A percentile compares a stretch with the other conserved stretches of the same genome.
Evolutionary conservation across 2,329 filamentous ascomycete genomes (phyloP).

Genomic region (Nothopassalora personata): DNA sequence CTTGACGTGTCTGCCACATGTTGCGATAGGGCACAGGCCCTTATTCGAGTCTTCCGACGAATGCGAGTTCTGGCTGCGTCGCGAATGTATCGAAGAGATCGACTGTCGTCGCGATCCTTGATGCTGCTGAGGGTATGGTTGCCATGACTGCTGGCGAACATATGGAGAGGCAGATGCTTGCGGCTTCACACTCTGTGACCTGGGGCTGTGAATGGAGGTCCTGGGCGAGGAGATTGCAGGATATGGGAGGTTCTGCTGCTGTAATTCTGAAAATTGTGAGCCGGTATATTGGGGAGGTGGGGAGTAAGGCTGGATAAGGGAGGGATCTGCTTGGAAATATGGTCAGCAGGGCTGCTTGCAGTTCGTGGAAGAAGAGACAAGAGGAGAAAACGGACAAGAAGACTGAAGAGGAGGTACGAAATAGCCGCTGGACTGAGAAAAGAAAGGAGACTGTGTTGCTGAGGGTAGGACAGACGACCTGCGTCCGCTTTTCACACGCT

Average conservation of each 20-base stretch:
- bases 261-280: conserved; percentile 39
- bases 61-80: conserved; percentile 46
- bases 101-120: conserved; percentile 57
- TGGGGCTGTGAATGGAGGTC: conserved; percentile 42
- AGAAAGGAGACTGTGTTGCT: conserved; percentile 28
- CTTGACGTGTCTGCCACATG: conserved; percentile 82
- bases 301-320: conserved; percentile 51
- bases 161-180: conserved; percentile 62
- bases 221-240: conserved; percentile 56
- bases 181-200: conserved; percentile 30
- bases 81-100: conserved; percentile 64
- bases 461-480: conserved; percentile 13
- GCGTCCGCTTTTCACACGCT: conserved; percentile 20
- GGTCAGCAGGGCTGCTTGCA: neutral
- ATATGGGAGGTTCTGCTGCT: conserved; percentile 39
- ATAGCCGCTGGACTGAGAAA: conserved; percentile 33
- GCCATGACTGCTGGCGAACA: conserved; percentile 51
- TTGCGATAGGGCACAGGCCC: conserved; percentile 70
- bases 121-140: conserved; percentile 43
- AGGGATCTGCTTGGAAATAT: conserved; percentile 46
- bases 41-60: conserved; percentile 50
- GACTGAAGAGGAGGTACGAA: conserved; percentile 35
- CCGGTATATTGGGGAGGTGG: conserved; percentile 37
- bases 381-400: conserved; percentile 38
- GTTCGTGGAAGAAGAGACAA: conserved; percentile 16